Conservation (phyloP, 176 grass and related monocot species). For the Raddia distichophylla region DNA sequence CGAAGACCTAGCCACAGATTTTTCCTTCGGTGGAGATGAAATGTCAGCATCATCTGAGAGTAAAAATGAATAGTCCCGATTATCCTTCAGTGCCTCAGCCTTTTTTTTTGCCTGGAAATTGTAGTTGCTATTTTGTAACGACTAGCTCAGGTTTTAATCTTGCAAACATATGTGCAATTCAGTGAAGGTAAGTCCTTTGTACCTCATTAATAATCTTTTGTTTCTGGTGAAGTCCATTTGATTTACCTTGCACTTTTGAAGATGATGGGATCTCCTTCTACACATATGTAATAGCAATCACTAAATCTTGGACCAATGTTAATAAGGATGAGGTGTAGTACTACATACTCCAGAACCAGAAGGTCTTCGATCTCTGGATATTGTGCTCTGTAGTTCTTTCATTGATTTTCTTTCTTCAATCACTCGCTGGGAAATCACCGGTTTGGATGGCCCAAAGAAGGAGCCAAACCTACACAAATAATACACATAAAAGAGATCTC, state of each 20-base stretch:
- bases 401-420: conserved; percentile 94
- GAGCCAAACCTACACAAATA: conserved; percentile 81
- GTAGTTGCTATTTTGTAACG: conserved; percentile 48
- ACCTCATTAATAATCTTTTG: conserved; percentile 83
- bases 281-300: conserved; percentile 33
- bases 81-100: conserved; percentile 85
- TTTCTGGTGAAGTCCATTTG: conserved; percentile 55
- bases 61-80: conserved; percentile 89
- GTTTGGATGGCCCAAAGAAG: conserved; percentile 91
- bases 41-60: conserved; percentile 86
- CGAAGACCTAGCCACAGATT: conserved; percentile 47
- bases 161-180: conserved; percentile 38
- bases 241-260: conserved; percentile 53
- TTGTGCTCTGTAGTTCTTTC: conserved; percentile 60
- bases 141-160: conserved; percentile 33
- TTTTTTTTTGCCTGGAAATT: conserved; percentile 78
- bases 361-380: conserved; percentile 43
- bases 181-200: conserved; percentile 38
- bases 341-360: conserved; percentile 47
- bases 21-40: conserved; percentile 56
- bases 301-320: conserved; percentile 19
- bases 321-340: conserved; percentile 19
- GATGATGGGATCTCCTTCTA: conserved; percentile 61
- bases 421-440: conserved; percentile 82
- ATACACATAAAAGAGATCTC: background rate